Base-by-base conservation (phyloP, 345 rosid genomes). In the Eutrema yunnanense region DNA sequence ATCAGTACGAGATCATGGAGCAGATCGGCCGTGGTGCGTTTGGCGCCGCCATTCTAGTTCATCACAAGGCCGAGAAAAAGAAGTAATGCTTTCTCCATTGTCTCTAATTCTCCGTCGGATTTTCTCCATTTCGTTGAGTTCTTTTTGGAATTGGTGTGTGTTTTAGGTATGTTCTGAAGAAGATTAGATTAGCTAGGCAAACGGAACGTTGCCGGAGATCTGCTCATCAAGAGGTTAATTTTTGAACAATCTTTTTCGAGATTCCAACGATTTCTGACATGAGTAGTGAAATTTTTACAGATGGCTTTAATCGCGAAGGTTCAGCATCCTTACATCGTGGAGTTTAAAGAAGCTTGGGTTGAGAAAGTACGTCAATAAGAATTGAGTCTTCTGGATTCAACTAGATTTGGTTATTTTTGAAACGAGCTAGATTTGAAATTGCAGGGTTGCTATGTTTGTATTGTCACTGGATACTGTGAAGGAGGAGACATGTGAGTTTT, bases 11-110 rank as follows among this genome's bases (percentile, higher is more conserved):
- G 88, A 86, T 95, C 82, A 95, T 95, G 97, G 99, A 92, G 74
- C 99, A 92, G 91, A 92, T 95, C 84, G 99, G 97, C 7, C 89
- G 99, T 29, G 99, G 99, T 2, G 99, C 99, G 2, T 95, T 95
- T 43, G 99, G 99, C 26, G 96, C 96, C 9, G 99, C 99, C 48
- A 95, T 95, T 85, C 88, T 95, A 9, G 99, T 95, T 54, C 82
- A 84, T 76, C 96, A 95, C 81, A 92, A 85, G 71, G 80, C 96
- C 12, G 96, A 95, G 87, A 92, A 83, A 83, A 95, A 89, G 85
- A 95, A 88, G 97, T 92, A 76, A 37, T 38, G 2, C 5, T 19
- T 61, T n/a, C 43, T 30, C 3, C 12, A 29, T 32, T 48, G 4
- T 67, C 5, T 48, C 52, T 48, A 2, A 8, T 3, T 8, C 38